Evolutionary conservation across 208 protist species (phyloP).

Genomic region (Wallacemonas sp.): DNA sequence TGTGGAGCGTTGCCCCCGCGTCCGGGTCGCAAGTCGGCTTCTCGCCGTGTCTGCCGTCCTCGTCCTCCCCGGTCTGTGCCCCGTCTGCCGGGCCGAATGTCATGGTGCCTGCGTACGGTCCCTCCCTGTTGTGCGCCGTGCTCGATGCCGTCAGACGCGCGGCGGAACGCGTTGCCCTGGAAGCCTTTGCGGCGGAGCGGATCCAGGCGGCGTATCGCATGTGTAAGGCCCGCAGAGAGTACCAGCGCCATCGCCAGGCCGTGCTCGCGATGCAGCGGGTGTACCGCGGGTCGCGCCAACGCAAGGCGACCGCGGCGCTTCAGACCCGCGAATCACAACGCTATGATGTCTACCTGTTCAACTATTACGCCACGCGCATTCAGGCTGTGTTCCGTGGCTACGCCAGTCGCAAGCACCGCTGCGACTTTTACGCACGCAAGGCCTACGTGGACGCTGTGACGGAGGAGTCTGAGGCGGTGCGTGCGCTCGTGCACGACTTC

Average conservation of each 20-base stretch:
- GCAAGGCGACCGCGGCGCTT: conserved; percentile 24
- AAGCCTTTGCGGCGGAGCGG: conserved; percentile 28
- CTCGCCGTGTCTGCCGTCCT: too few relatives aligned
- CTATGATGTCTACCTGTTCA: conserved; percentile 46
- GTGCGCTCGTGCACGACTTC: conserved; percentile 26
- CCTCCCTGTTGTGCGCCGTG: conserved; percentile 25
- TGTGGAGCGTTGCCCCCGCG: neutral
- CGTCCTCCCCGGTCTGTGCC: too few relatives aligned
- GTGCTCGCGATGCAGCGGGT: conserved; percentile 53
- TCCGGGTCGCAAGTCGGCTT: too few relatives aligned
- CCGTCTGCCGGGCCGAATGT: neutral
- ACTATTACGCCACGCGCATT: conserved; percentile 71
- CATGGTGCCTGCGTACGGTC: conserved; percentile 17
- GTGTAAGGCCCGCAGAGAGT: conserved; percentile 34
- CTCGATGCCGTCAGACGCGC: conserved; percentile 26
- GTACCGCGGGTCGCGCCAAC: conserved; percentile 48
- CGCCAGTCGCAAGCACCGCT: conserved; percentile 34
- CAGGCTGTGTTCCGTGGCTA: conserved; percentile 71
- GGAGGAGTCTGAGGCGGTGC: conserved; percentile 27
- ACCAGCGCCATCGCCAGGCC: conserved; percentile 12
- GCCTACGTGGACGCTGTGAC: conserved; percentile 48
- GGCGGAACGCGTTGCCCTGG: conserved; percentile 8
- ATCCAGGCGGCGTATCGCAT: conserved; percentile 70
- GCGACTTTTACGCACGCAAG: conserved; percentile 72
- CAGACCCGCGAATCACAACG: neutral